Conservation (phyloP, 345 rosid species). For the Eutrema heterophyllum region DNA sequence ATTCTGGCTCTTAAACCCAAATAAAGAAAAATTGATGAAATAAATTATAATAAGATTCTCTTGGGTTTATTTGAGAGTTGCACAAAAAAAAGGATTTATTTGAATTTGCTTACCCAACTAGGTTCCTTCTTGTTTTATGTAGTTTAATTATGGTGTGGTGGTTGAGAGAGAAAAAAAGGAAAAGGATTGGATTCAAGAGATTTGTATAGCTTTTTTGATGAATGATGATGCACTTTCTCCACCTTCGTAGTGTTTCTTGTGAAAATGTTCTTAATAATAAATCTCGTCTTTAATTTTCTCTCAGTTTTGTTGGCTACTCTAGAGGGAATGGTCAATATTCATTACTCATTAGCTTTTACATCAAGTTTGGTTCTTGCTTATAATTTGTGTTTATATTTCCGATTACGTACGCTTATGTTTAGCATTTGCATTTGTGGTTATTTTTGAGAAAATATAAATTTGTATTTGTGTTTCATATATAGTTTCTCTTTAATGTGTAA, state of each 20-base stretch:
- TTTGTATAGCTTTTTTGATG: constrained; percentile 13
- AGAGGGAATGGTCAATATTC: neutral
- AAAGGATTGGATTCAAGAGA: constrained; percentile 8
- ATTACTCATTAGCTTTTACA: neutral
- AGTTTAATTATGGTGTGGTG: constrained; percentile 30
- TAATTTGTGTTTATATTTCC: neutral
- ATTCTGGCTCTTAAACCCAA: constrained; percentile 17
- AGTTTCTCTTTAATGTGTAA: neutral
- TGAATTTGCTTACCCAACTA: constrained; percentile 31
- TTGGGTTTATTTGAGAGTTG: constrained; percentile 15
- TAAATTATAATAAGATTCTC: neutral
- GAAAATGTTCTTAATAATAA: neutral
- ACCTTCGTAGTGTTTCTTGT: constrained; percentile 20
- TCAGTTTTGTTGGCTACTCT: neutral
- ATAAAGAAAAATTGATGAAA: constrained; percentile 4
- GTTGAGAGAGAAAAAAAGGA: constrained; percentile 18
- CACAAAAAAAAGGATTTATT: neutral
- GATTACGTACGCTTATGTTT: neutral
- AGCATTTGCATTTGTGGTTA: neutral
- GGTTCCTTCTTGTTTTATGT: constrained; percentile 21
- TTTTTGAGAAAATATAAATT: neutral
- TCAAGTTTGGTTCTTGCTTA: neutral
- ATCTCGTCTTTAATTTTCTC: neutral
- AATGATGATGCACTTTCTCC: constrained; percentile 31
- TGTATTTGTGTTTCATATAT: neutral